Evolutionary conservation across 2,329 filamentous ascomycete genomes (phyloP).

Genomic region (Metarhizium rileyi): DNA sequence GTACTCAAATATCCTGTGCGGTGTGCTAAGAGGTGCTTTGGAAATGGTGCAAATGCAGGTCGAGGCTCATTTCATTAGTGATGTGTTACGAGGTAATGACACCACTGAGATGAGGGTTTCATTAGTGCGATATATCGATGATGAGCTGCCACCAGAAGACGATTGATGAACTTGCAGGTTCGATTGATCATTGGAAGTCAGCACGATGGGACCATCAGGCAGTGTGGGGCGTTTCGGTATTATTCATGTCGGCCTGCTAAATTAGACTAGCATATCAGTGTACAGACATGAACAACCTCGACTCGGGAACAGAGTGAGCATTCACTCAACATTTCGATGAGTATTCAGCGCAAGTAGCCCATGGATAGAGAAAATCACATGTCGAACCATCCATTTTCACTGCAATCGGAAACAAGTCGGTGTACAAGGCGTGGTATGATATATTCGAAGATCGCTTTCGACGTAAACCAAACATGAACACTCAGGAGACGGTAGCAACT

Average conservation of each 20-base stretch:
- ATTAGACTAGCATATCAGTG: neutral
- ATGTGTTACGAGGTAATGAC: constrained; percentile 85
- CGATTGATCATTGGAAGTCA: neutral
- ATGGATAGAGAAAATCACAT: neutral
- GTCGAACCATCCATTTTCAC: neutral
- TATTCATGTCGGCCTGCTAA: neutral
- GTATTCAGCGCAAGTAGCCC: neutral
- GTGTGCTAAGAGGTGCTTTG: constrained; percentile 78
- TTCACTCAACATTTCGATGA: too few species aligned
- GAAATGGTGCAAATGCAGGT: constrained; percentile 99
- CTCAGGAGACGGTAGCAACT: neutral
- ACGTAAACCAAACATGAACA: constrained; percentile 5
- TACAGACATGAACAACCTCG: too few species aligned
- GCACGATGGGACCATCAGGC: neutral
- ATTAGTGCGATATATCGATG: constrained; percentile 87
- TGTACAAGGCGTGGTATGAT: constrained; percentile 3
- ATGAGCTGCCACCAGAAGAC: constrained; percentile 93
- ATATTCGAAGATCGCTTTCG: constrained; percentile 4
- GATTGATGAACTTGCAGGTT: constrained; percentile 45
- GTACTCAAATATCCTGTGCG: constrained; percentile 97
- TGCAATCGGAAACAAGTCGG: neutral
- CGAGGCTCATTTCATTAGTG: constrained; percentile 91
- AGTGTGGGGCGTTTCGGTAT: neutral
- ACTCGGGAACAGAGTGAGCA: too few species aligned
- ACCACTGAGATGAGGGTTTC: constrained; percentile 95